phyloP scores from a whole-genome alignment of 2,329 filamentous ascomycete species.

The Hypoxylon sp. region DNA sequence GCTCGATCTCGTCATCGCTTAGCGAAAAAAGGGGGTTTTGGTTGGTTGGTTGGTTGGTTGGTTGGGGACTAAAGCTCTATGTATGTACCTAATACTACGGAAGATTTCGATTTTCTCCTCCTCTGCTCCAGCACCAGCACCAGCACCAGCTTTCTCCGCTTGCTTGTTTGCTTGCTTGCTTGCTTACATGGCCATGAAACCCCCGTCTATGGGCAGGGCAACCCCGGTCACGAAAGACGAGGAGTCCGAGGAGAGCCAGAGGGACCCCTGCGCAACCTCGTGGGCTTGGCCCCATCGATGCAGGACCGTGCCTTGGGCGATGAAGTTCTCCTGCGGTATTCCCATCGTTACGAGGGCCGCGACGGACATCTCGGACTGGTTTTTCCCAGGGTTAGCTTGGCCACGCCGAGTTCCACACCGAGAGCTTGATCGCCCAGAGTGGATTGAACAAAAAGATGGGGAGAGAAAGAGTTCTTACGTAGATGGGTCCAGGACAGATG shows the following conservation, averaged over 20 bases:
- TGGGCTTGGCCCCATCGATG: slow-evolving; percentile 37
- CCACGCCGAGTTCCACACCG: background rate
- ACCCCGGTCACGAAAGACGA: slow-evolving; percentile 47
- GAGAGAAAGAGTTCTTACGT: slow-evolving; percentile 20
- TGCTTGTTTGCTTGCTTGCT: too few species aligned
- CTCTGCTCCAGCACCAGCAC: too few species aligned
- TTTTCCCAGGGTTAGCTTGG: slow-evolving; percentile 2
- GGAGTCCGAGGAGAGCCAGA: slow-evolving; percentile 47
- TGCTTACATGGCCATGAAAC: slow-evolving; percentile 30
- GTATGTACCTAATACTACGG: too few species aligned
- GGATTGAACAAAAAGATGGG: background rate
- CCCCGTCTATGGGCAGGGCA: slow-evolving; percentile 45
- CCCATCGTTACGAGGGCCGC: slow-evolving; percentile 34
- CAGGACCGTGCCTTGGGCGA: slow-evolving; percentile 24
- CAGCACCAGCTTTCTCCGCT: too few species aligned
- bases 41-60: too few species aligned
- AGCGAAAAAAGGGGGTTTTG: too few species aligned
- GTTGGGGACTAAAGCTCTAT: too few species aligned
- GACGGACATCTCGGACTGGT: slow-evolving; percentile 38
- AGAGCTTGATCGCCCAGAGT: too few species aligned
- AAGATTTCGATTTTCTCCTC: too few species aligned
- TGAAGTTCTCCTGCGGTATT: slow-evolving; percentile 34
- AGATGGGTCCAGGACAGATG: slow-evolving; percentile 40
- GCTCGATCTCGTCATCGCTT: too few species aligned
- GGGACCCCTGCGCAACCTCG: slow-evolving; percentile 46